These are phyloP conservation scores for Alternaria viburni DNA, from an alignment of 2,329 filamentous ascomycete genomes.

Conservation along the genomic window DNA sequence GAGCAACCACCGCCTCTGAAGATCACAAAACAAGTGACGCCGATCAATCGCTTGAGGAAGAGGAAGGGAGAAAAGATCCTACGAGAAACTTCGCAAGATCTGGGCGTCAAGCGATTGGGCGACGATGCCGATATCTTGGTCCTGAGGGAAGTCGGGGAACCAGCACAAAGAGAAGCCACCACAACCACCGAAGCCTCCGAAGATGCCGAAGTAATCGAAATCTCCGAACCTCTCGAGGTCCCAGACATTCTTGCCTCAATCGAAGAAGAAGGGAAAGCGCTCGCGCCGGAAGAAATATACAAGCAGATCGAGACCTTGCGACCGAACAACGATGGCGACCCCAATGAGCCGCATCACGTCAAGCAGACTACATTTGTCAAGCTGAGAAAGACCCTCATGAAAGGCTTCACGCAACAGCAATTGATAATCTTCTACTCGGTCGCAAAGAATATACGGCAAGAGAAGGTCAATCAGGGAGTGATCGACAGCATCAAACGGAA, in stretches of 20 bases:
- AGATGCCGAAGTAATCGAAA: constrained; percentile 6
- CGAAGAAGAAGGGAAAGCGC: constrained; percentile 27
- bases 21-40: constrained; percentile 19
- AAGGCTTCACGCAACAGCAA: constrained; percentile 39
- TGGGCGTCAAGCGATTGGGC: constrained; percentile 44
- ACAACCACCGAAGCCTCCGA: neutral
- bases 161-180: neutral
- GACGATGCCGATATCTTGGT: constrained; percentile 46
- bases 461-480: constrained; percentile 23
- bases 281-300: constrained; percentile 38
- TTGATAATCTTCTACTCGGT: constrained; percentile 41
- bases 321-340: constrained; percentile 23
- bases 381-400: constrained; percentile 27
- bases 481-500: constrained; percentile 21
- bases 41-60: constrained; percentile 26
- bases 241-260: constrained; percentile 37
- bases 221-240: constrained; percentile 13
- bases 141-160: constrained; percentile 33
- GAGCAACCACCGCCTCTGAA: neutral
- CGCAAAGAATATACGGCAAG: constrained; percentile 28
- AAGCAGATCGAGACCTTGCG: constrained; percentile 41
- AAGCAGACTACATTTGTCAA: constrained; percentile 33
- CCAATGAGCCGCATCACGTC: constrained; percentile 38
- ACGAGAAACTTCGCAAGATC: constrained; percentile 34
- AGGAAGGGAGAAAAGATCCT: constrained; percentile 31